Conservation (phyloP, 768 basidiomycete species). For the Pisolithus albus region DNA sequence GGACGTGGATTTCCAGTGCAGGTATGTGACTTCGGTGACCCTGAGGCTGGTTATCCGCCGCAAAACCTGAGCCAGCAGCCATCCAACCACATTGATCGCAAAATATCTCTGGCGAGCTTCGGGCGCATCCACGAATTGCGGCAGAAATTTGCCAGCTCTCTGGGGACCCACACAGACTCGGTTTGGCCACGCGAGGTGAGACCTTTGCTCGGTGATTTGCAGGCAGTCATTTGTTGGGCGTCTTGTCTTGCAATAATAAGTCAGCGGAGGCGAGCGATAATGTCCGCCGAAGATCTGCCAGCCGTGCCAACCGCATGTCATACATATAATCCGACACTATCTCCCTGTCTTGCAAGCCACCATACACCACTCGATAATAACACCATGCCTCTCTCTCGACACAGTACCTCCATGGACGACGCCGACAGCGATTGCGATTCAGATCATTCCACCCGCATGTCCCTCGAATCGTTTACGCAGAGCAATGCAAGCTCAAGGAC, state of each 20-base stretch:
- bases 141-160: neutral
- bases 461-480: constrained; percentile 33
- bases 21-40: neutral
- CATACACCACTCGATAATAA: too few species aligned
- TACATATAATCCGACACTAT: too few species aligned
- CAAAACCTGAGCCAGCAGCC: neutral
- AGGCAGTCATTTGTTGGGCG: neutral
- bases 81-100: too few species aligned
- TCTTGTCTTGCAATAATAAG: neutral
- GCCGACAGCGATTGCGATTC: constrained; percentile 41
- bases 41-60: neutral
- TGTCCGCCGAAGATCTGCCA: constrained; percentile 25
- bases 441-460: constrained; percentile 35
- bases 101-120: too few species aligned
- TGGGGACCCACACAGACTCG: neutral
- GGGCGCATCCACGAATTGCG: too few species aligned
- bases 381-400: neutral
- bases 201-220: constrained; percentile 22
- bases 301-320: neutral
- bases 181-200: constrained; percentile 17
- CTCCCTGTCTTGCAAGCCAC: too few species aligned
- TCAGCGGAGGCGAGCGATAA: constrained; percentile 24
- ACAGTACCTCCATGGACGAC: constrained; percentile 31
- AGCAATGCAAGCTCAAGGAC: constrained; percentile 46
- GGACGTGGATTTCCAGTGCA: neutral